phyloP scores from a whole-genome alignment of 768 basidiomycete genomes.

The Hygrophoropsis aurantiaca region DNA sequence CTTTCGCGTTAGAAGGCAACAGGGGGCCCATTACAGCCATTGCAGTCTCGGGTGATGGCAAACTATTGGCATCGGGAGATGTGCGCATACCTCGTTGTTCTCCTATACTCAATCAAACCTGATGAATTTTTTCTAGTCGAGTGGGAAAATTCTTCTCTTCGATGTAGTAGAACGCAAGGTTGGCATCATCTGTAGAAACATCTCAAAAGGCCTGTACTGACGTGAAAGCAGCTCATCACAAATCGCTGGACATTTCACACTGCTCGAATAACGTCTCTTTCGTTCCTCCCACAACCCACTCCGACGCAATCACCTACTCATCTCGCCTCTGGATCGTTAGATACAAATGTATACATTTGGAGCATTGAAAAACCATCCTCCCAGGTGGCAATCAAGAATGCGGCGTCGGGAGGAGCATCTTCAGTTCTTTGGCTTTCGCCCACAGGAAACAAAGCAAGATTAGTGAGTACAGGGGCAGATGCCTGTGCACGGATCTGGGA shows the following conservation, averaged over 20 bases:
- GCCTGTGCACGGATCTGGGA: slow-evolving; percentile 76
- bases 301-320: slow-evolving; percentile 73
- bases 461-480: slow-evolving; percentile 81
- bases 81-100: slow-evolving; percentile 45
- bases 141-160: slow-evolving; percentile 79
- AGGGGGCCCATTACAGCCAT: slow-evolving; percentile 70
- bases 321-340: slow-evolving; percentile 87
- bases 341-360: slow-evolving; percentile 91
- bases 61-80: slow-evolving; percentile 79
- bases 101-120: background rate
- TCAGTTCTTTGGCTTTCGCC: slow-evolving; percentile 75
- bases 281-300: slow-evolving; percentile 17
- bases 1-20: slow-evolving; percentile 61
- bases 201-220: too few relatives aligned
- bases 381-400: slow-evolving; percentile 83
- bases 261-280: slow-evolving; percentile 74
- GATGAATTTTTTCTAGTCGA: slow-evolving; percentile 48
- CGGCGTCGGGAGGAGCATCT: slow-evolving; percentile 81
- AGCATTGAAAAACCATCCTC: slow-evolving; percentile 62
- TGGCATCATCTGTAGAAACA: background rate
- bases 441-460: slow-evolving; percentile 40
- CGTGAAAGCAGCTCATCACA: slow-evolving; percentile 62
- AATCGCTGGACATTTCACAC: slow-evolving; percentile 87
- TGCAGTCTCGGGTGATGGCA: slow-evolving; percentile 78
- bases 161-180: slow-evolving; percentile 69